These are phyloP conservation scores for Ophiocordyceps camponoti-leonardi DNA, from an alignment of 2,329 filamentous ascomycete species.

Conservation along the genomic window DNA sequence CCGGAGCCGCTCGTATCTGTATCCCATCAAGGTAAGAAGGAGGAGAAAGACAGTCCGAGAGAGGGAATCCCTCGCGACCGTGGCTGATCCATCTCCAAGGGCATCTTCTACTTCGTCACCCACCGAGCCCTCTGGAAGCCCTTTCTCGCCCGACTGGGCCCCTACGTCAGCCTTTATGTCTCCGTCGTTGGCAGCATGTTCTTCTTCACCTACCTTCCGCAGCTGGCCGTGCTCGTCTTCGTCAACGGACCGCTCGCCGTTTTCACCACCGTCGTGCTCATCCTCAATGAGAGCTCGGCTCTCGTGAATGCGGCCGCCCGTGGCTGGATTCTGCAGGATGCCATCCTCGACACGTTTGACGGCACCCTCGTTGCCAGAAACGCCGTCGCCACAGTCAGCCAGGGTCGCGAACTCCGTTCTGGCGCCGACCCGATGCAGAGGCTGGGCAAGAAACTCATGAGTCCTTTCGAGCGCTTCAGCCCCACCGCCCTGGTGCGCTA, in stretches of 20 bases:
- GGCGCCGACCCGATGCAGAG: slow-evolving; percentile 38
- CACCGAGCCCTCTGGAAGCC: slow-evolving; percentile 42
- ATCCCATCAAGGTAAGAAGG: slow-evolving; percentile 60
- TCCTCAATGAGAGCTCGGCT: slow-evolving; percentile 44
- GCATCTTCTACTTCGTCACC: slow-evolving; percentile 40
- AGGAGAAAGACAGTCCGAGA: too few relatives aligned
- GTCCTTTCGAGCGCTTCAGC: slow-evolving; percentile 37
- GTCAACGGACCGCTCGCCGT: slow-evolving; percentile 71
- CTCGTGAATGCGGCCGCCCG: slow-evolving; percentile 41
- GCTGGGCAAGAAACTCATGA: slow-evolving; percentile 40
- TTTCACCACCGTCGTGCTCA: slow-evolving; percentile 52
- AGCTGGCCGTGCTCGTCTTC: slow-evolving; percentile 66
- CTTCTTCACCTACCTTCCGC: slow-evolving; percentile 69
- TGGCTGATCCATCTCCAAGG: slow-evolving; percentile 17
- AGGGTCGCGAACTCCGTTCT: slow-evolving; percentile 55
- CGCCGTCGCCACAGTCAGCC: slow-evolving; percentile 44
- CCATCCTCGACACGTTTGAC: slow-evolving; percentile 79
- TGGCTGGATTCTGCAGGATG: slow-evolving; percentile 64
- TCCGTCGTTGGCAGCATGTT: slow-evolving; percentile 71
- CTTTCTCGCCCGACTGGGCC: slow-evolving; percentile 33
- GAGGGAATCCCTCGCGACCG: too few relatives aligned
- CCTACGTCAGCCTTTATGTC: slow-evolving; percentile 52
- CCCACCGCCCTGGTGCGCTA: slow-evolving; percentile 55
- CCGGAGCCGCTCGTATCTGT: slow-evolving; percentile 65
- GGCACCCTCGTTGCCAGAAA: slow-evolving; percentile 41